phyloP scores from a whole-genome alignment of 169 alveolate genomes.

The Eimeria falciformis region DNA sequence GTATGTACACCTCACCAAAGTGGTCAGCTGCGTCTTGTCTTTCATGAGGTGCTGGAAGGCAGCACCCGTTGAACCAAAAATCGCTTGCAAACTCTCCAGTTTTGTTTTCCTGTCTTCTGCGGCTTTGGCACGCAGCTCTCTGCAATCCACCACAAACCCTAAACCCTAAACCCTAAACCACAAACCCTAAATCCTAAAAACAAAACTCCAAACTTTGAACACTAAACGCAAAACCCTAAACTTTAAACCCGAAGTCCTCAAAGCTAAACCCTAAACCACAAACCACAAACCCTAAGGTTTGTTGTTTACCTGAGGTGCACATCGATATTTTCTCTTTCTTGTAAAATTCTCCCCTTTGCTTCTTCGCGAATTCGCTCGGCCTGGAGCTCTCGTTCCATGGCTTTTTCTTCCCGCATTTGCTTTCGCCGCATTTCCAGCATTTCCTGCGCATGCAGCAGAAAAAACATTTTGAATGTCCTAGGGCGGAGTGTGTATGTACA shows the following conservation, averaged over 20 bases:
- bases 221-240: neutral
- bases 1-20: constrained; percentile 64
- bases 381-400: constrained; percentile 87
- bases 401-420: constrained; percentile 79
- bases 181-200: neutral
- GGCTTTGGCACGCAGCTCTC: constrained; percentile 88
- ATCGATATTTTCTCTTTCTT: constrained; percentile 92
- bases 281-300: neutral
- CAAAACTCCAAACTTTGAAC: neutral
- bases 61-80: constrained; percentile 87
- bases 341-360: constrained; percentile 79
- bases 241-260: neutral
- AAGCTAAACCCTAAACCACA: neutral
- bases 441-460: constrained; percentile 56
- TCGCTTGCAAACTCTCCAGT: constrained; percentile 89
- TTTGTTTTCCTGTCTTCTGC: constrained; percentile 94
- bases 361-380: constrained; percentile 81
- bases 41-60: constrained; percentile 84
- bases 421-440: constrained; percentile 81
- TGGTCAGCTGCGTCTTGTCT: constrained; percentile 86
- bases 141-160: neutral
- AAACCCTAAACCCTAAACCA: neutral
- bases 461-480: too few species aligned
- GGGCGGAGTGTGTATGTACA: too few species aligned
- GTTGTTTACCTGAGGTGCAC: constrained; percentile 89